Percentiles rank a stretch among this genome's conserved stretches.
These are phyloP conservation scores for Penicillium macrosclerotiorum DNA, from an alignment of 495 filamentous ascomycete species.

Conservation along the genomic window DNA sequence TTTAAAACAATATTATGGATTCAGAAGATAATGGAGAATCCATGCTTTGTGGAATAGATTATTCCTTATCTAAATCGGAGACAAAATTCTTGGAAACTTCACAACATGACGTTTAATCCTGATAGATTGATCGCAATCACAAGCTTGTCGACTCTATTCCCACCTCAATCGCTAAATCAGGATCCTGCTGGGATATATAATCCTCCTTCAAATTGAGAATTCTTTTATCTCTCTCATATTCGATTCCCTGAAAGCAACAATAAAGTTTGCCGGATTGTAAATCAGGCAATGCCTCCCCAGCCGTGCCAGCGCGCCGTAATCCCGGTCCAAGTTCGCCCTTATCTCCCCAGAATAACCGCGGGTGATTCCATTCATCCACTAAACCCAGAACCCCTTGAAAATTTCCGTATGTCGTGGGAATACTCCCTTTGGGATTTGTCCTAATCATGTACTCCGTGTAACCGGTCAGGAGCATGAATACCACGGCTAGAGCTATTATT, in stretches of 20 bases:
- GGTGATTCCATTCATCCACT: conserved; percentile 6
- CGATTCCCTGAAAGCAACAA: neutral
- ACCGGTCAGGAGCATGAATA: conserved; percentile 2
- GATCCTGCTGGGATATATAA: no score
- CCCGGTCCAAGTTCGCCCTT: neutral
- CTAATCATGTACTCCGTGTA: conserved; percentile 2
- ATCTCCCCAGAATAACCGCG: conserved; percentile 3
- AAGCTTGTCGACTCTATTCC: no score
- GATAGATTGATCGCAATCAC: no score
- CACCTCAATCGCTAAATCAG: no score
- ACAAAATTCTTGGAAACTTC: no score
- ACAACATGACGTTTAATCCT: no score
- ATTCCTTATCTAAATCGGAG: no score
- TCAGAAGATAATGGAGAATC: no score
- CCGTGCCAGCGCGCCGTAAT: neutral
- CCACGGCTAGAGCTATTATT: neutral
- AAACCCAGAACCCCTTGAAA: neutral
- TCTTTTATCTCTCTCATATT: no score
- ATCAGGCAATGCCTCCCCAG: conserved; percentile 1
- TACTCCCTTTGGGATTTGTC: neutral
- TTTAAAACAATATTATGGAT: no score
- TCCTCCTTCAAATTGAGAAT: no score
- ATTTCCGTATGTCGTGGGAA: conserved; percentile 1
- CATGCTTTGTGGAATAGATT: no score
- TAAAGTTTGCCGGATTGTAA: neutral